Conservation (phyloP, 805 yeast species). For the Pichia rugopelliculosa region DNA sequence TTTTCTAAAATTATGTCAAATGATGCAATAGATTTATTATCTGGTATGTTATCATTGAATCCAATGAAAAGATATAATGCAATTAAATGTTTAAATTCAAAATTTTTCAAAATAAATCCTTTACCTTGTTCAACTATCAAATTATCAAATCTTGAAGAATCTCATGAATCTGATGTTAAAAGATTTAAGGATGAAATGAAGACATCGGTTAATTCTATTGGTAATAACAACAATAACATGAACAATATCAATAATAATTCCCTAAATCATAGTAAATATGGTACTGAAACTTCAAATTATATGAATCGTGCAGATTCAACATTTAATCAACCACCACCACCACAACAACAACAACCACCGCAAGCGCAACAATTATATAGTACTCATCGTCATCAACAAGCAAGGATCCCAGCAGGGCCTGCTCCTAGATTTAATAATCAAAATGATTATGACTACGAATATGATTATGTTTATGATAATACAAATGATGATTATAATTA, state of each 20-base stretch:
- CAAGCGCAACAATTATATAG: background rate
- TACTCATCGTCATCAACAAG: background rate
- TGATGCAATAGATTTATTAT: conserved; percentile 48
- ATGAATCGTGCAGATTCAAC: conserved; percentile 4
- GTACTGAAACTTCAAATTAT: conserved; percentile 5
- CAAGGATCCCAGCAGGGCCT: background rate
- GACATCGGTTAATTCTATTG: background rate
- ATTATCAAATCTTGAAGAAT: conserved; percentile 68
- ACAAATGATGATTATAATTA: background rate
- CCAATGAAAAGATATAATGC: conserved; percentile 76
- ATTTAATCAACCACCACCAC: background rate
- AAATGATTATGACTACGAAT: background rate
- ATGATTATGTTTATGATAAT: background rate
- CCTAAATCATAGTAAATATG: conserved; percentile 11
- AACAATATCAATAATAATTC: background rate
- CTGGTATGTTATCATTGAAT: conserved; percentile 57
- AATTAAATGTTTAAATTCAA: conserved; percentile 61
- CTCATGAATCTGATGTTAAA: conserved; percentile 81
- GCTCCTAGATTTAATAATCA: background rate
- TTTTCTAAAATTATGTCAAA: conserved; percentile 31
- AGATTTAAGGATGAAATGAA: conserved; percentile 38
- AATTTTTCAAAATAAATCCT: conserved; percentile 63
- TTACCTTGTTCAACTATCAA: conserved; percentile 46
- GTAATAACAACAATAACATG: conserved; percentile 29
- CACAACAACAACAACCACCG: background rate